Base-by-base conservation (phyloP, 257 asterid genomes). In the Cordia subcordata region DNA sequence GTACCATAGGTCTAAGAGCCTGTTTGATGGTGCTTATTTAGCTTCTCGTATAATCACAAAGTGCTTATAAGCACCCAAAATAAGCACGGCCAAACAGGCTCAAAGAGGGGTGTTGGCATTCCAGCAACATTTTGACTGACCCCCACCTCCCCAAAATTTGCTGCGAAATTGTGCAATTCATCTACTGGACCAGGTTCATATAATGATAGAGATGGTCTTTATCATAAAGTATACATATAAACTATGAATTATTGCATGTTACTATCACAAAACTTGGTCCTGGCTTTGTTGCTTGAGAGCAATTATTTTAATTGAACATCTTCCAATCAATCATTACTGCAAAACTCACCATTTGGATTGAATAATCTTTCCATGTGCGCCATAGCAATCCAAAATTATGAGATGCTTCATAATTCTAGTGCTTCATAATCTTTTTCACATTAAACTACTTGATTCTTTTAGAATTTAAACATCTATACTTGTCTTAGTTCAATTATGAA, bases 321-420 rank as follows among this genome's bases (percentile, higher is more conserved):
- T 64, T 60, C n/a, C 53, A 22, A 4, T 65, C 61, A 62, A 66
- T 69, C 57, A 69, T 66, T 57, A 27, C 57, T 13, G 13, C 49
- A 57, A 62, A 55, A 58, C 57, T 55, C 58, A 64, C 20, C 37
- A 53, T 40, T n/a, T n/a, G 18, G 62, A 51, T 57, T 53, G 35
- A 20, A 39, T 54, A 59, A 64, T 60, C 71, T 51, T 13, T 62
- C 58, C 76, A 65, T 60, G 76, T 71, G 72, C 68, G 60, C 10
- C 64, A 51, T n/a, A 15, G 17, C 16, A 12, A 11, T 11, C 39
- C 15, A 53, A 46, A 63, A 63, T 53, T 52, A 39, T 33, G 16
- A 53, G 49, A 37, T 10, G 9, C 37, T 19, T 20, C 5, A 32
- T 46, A 12, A 51, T 18, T 54, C 8, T 0, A 13, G 59, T 62